A percentile compares a stretch with the other conserved stretches of the same genome.
Conservation (phyloP, 2,329 filamentous ascomycete genomes). For the Fusarium sp. region DNA sequence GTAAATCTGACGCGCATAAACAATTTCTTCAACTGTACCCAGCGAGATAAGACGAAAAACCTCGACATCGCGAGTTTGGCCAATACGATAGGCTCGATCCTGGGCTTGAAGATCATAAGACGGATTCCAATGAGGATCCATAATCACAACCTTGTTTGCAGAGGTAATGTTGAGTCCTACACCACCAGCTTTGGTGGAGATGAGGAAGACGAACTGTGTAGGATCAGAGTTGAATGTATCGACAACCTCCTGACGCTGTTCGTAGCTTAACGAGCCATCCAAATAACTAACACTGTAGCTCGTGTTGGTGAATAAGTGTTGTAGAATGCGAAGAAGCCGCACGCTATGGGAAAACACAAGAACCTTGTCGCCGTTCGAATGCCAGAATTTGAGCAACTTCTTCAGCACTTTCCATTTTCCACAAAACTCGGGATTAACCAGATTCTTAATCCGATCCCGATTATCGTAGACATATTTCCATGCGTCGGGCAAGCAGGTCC, state of each 20-base stretch:
- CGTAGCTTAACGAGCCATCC: conserved; percentile 85
- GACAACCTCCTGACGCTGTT: conserved; percentile 84
- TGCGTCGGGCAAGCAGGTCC: conserved; percentile 77
- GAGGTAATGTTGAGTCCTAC: conserved; percentile 97
- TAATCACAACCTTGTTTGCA: conserved; percentile 97
- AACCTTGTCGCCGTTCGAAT: conserved; percentile 90
- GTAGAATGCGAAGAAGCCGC: conserved; percentile 83
- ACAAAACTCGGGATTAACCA: conserved; percentile 90
- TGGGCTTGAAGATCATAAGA: conserved; percentile 95
- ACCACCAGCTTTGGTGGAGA: conserved; percentile 92
- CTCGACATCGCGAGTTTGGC: conserved; percentile 91
- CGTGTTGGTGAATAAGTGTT: conserved; percentile 87
- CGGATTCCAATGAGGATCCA: conserved; percentile 98
- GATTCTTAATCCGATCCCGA: conserved; percentile 82
- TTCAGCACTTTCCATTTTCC: conserved; percentile 96
- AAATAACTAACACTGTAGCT: conserved; percentile 92
- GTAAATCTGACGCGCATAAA: conserved; percentile 97
- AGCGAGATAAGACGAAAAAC: conserved; percentile 92
- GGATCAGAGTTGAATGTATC: conserved; percentile 93
- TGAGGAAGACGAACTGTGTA: conserved; percentile 91
- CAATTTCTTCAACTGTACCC: conserved; percentile 96
- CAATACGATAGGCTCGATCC: conserved; percentile 95
- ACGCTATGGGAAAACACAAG: conserved; percentile 96
- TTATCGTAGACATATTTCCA: conserved; percentile 81
- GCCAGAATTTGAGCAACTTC: conserved; percentile 90